These are phyloP conservation scores for Neurospora sp. DNA, from an alignment of 495 filamentous ascomycete genomes.

Conservation along the genomic window DNA sequence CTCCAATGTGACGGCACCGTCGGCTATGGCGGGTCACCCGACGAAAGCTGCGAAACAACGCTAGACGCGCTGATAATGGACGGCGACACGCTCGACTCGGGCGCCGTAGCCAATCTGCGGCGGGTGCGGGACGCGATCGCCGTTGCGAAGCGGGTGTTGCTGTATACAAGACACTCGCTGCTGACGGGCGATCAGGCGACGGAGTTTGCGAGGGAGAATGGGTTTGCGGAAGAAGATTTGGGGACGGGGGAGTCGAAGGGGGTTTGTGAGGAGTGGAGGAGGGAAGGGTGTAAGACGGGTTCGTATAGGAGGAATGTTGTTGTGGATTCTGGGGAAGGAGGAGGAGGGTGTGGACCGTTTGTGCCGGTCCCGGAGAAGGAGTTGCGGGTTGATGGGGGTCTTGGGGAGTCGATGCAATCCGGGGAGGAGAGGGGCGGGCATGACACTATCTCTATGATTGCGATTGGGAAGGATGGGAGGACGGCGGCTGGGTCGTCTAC, in stretches of 20 bases:
- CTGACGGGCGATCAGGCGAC: conserved; percentile 38
- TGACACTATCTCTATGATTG: conserved; percentile 41
- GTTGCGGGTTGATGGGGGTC: neutral
- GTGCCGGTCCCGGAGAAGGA: conserved; percentile 10
- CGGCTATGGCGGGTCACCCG: conserved; percentile 37
- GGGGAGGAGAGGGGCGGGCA: conserved; percentile 14
- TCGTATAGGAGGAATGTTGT: conserved; percentile 33
- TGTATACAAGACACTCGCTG: conserved; percentile 35
- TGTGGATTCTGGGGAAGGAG: conserved; percentile 19
- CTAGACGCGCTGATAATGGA: conserved; percentile 40
- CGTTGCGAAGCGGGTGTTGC: conserved; percentile 36
- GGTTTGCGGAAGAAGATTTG: conserved; percentile 31
- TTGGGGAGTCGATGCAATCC: neutral
- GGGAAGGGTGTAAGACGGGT: conserved; percentile 20
- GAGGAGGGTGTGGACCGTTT: conserved; percentile 31
- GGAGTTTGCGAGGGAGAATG: conserved; percentile 34
- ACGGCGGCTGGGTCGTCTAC: conserved; percentile 42
- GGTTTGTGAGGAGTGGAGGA: conserved; percentile 29
- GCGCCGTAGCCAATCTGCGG: conserved; percentile 36
- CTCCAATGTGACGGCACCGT: conserved; percentile 38
- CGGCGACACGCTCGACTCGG: conserved; percentile 33
- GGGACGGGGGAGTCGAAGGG: conserved; percentile 23
- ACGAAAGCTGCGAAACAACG: conserved; percentile 39
- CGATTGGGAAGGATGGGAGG: conserved; percentile 21
- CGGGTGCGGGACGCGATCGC: conserved; percentile 32